phyloP scores from a whole-genome alignment of 441 rosid species.

The Jatropha podagrica region DNA sequence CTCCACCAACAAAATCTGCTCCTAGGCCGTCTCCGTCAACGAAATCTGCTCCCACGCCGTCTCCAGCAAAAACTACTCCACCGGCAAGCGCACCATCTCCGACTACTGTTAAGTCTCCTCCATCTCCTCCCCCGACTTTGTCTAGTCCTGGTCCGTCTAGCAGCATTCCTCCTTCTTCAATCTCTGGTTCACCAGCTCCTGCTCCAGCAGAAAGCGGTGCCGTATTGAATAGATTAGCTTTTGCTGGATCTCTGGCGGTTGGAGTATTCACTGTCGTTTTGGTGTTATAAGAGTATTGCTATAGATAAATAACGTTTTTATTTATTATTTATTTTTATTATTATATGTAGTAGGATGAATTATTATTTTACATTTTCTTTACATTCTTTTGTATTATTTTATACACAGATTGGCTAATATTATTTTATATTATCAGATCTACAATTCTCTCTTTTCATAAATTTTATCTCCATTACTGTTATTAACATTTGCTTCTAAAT shows the following conservation, averaged over 20 bases:
- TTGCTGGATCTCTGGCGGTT: constrained; percentile 10
- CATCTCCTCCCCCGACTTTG: constrained; percentile 19
- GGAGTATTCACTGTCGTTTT: constrained; percentile 11
- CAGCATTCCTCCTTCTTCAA: background rate
- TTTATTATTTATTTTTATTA: background rate
- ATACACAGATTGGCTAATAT: background rate
- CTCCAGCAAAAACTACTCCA: background rate
- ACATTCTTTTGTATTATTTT: background rate
- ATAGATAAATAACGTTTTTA: background rate
- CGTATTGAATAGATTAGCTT: constrained; percentile 15
- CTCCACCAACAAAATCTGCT: background rate
- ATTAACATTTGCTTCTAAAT: too few species aligned
- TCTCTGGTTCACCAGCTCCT: constrained; percentile 38
- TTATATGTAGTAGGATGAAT: background rate
- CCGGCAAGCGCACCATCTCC: background rate
- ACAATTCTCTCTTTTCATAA: too few species aligned
- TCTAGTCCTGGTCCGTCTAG: constrained; percentile 29
- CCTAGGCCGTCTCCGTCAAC: background rate
- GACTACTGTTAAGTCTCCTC: constrained; percentile 29
- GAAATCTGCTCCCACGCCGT: background rate
- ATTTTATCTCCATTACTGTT: too few species aligned
- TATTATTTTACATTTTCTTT: background rate
- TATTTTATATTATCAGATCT: background rate
- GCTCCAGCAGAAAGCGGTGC: constrained; percentile 24
- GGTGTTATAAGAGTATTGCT: background rate